These are phyloP conservation scores for Scytalidium lignicola DNA, from an alignment of 2,329 filamentous ascomycete species.

Conservation along the genomic window DNA sequence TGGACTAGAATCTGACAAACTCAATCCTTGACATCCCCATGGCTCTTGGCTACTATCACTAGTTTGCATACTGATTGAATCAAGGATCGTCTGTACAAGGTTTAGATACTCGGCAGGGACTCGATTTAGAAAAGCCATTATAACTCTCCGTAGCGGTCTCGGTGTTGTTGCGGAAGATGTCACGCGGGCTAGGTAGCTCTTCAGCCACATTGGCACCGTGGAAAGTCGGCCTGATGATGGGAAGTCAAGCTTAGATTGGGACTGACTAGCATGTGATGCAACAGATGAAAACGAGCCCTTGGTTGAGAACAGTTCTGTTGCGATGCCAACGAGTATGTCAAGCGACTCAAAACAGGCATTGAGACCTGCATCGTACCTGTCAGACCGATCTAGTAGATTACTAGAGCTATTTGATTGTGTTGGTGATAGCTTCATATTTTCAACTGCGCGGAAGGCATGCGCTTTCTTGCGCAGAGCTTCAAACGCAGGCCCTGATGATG, in stretches of 20 bases:
- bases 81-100: slow-evolving; percentile 30
- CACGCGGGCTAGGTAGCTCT: slow-evolving; percentile 30
- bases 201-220: slow-evolving; percentile 31
- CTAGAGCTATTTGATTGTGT: neutral
- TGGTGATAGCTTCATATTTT: slow-evolving; percentile 2
- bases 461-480: slow-evolving; percentile 11
- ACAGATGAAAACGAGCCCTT: slow-evolving; percentile 1
- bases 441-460: slow-evolving; percentile 5
- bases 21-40: neutral
- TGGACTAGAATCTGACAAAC: slow-evolving; percentile 1
- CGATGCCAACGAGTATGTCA: slow-evolving; percentile 17
- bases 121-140: slow-evolving; percentile 38
- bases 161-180: slow-evolving; percentile 27
- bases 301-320: slow-evolving; percentile 14
- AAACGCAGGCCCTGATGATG: slow-evolving; percentile 3
- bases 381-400: slow-evolving; percentile 4
- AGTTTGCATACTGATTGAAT: slow-evolving; percentile 2
- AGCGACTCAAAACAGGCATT: slow-evolving; percentile 17
- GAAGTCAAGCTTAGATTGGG: neutral
- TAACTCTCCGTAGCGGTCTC: slow-evolving; percentile 29
- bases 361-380: neutral
- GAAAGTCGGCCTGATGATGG: slow-evolving; percentile 11
- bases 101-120: slow-evolving; percentile 29
- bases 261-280: slow-evolving; percentile 5
- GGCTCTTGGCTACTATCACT: neutral